Evolutionary conservation across 805 yeast genomes (phyloP).

Genomic region (Hanseniaspora clermontiae): DNA sequence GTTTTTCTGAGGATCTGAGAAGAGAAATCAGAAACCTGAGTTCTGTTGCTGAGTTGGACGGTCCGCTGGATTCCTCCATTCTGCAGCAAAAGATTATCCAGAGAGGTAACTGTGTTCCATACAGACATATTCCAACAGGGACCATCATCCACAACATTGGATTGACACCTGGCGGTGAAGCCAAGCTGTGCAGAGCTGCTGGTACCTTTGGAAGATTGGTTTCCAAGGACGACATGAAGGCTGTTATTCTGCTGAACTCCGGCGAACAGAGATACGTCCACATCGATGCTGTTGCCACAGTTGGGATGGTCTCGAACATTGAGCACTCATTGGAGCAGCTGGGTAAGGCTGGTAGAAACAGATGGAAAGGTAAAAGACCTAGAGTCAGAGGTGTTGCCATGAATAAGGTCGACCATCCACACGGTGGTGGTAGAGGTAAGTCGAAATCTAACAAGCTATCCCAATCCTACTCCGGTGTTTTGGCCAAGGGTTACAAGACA

Average conservation of each 20-base stretch:
- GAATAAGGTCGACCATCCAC: slow-evolving; percentile 96
- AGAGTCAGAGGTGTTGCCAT: slow-evolving; percentile 95
- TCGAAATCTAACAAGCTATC: slow-evolving; percentile 91
- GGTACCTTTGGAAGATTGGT: slow-evolving; percentile 86
- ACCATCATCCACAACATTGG: slow-evolving; percentile 82
- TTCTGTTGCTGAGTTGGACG: slow-evolving; percentile 73
- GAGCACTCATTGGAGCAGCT: slow-evolving; percentile 79
- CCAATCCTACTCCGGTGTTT: slow-evolving; percentile 90
- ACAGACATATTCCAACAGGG: slow-evolving; percentile 89
- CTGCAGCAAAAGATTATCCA: slow-evolving; percentile 75
- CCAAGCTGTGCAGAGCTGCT: slow-evolving; percentile 83
- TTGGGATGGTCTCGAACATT: slow-evolving; percentile 84
- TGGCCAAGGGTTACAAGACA: slow-evolving; percentile 87
- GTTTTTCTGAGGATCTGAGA: slow-evolving; percentile 58
- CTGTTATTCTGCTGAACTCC: slow-evolving; percentile 68
- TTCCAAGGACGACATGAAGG: slow-evolving; percentile 64
- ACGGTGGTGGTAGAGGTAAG: slow-evolving; percentile 99
- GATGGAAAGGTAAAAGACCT: slow-evolving; percentile 89
- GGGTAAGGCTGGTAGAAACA: slow-evolving; percentile 94
- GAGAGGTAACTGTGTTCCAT: slow-evolving; percentile 89
- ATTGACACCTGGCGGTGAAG: slow-evolving; percentile 60
- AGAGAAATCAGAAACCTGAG: slow-evolving; percentile 43
- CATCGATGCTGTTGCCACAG: slow-evolving; percentile 78
- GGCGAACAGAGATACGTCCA: slow-evolving; percentile 91
- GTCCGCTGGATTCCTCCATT: slow-evolving; percentile 37